Evolutionary conservation across 805 yeast genomes (phyloP), one percentile per base, ranked within the genome.

Genomic region (Candida incommunis): DNA sequence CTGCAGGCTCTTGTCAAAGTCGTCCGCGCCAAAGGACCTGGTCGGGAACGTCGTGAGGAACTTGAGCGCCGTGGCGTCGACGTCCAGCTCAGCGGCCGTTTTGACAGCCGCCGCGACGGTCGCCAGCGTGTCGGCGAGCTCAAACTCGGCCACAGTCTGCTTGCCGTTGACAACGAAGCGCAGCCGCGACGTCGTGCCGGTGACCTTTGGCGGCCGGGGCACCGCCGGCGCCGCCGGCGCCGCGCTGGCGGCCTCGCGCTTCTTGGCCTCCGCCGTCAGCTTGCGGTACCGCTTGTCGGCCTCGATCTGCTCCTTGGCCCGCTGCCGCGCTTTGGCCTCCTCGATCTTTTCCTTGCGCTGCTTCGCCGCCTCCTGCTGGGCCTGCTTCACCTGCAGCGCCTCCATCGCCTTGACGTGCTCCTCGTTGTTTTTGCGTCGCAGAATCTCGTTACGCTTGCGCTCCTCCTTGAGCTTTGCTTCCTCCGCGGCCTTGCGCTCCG

Each of bases 41-140:
- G 58, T 56, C 15, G 66, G 66, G 43, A 59, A 62, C 9, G 63
- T 54, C 23, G 63, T 56, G 31, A 51, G 44, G 26, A 62, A 52
- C 22, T 47, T 49, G 7, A 60, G 41, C 21, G 44, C 21, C 13
- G 42, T 42, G n/a, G 57, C 47, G 11, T 53, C 44, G 3, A 54
- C 56, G 16, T 54, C 35, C 34, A 57, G 56, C 3, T 43, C 45
- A 9, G 53, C 46, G 13, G 61, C 45, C 13, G 49, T 42, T 9
- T 50, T 50, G 7, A 60, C 62, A 22, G 61, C 58, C 20, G 54
- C 54, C 23, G 45, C 52, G 21, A 62, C 52, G 1, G 59, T 54
- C 16, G 18, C 18, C 37, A 31, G 37, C 5, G 37, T 31, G 4
- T 7, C 37, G 37, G 11, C 20, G 20, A 31, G 20, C 7, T n/a